phyloP scores from a whole-genome alignment of 768 basidiomycete species.

The Boletus sp. region DNA sequence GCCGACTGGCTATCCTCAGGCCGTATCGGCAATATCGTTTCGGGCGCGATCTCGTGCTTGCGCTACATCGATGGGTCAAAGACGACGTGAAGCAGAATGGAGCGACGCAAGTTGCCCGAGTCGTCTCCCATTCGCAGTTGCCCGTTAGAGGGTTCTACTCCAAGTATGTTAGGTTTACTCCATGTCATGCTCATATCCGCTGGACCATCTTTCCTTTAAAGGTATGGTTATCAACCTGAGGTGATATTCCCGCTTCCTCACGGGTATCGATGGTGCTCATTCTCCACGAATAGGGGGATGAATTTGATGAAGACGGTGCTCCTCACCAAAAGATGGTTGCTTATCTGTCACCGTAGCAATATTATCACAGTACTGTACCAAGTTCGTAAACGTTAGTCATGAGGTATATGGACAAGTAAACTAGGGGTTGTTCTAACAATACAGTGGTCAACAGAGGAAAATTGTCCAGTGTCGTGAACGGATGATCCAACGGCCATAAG shows the following conservation, averaged over 20 bases:
- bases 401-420: conserved; percentile 34
- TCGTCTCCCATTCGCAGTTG: conserved; percentile 70
- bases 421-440: conserved; percentile 38
- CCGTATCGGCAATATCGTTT: conserved; percentile 61
- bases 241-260: conserved; percentile 37
- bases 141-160: conserved; percentile 68
- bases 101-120: conserved; percentile 32
- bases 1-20: conserved; percentile 64
- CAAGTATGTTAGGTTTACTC: conserved; percentile 44
- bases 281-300: conserved; percentile 49
- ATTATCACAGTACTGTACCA: conserved; percentile 23
- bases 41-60: conserved; percentile 62
- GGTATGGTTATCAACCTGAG: conserved; percentile 67
- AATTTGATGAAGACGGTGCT: conserved; percentile 80
- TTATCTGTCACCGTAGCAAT: conserved; percentile 42
- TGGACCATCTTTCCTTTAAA: conserved; percentile 31
- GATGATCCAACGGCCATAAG: conserved; percentile 16
- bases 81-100: conserved; percentile 33
- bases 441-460: conserved; percentile 36
- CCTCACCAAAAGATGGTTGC: conserved; percentile 83
- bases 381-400: conserved; percentile 22
- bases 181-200: conserved; percentile 12
- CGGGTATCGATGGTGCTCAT: conserved; percentile 25
- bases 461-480: conserved; percentile 30
- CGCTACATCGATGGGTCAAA: conserved; percentile 57